Evolutionary conservation across 768 basidiomycete genomes (phyloP), one percentile per base, ranked within the genome.

Genomic region (Leucocoprinus birnbaumii): DNA sequence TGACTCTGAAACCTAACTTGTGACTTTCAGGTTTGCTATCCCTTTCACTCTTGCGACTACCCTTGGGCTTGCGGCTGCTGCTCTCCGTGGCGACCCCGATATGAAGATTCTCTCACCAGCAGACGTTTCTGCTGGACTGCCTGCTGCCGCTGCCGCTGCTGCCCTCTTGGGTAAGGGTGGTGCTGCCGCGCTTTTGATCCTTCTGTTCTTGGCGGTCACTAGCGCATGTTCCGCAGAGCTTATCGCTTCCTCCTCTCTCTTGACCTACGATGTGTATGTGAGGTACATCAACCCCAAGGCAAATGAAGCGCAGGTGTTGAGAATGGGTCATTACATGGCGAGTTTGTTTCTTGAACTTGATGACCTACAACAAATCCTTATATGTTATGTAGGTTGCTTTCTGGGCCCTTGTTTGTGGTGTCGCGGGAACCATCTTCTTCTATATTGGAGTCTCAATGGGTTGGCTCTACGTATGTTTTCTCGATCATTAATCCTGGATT

Each of bases 381-480:
- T 11, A 5, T 52, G 16, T 41, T 6, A 31, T 24, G 1, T 54
- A 87, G 84, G 85, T 92, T 27, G 81, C 73, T 0, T 66, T 81
- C 24, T 91, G 87, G 62, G 89, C 87, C 0, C 61, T 93, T 38
- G 75, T 89, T 34, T 93, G 92, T 80, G 92, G 85, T 19, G 61
- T 93, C n/a, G 85, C 88, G 0, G 92, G 92, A 0, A 68, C 89
- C 26, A 87, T 92, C 49, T 96, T 96, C 76, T 91, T 75, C 71
- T 94, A 89, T 66, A 92, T 94, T 59, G 93, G 93, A 6, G 85
- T 95, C 24, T 91, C 88, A 22, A 88, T 95, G 88, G 93, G 93
- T 19, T 95, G 92, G 91, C 84, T 95, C 53, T 94, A 94, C 61
- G 87, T 91, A 60, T 48, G 86, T 77, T 90, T 5, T 31, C n/a